Evolutionary conservation across 352 stramenopile species (phyloP), one percentile per base, ranked within the genome.

Genomic region (Globisporangium viniferum): DNA sequence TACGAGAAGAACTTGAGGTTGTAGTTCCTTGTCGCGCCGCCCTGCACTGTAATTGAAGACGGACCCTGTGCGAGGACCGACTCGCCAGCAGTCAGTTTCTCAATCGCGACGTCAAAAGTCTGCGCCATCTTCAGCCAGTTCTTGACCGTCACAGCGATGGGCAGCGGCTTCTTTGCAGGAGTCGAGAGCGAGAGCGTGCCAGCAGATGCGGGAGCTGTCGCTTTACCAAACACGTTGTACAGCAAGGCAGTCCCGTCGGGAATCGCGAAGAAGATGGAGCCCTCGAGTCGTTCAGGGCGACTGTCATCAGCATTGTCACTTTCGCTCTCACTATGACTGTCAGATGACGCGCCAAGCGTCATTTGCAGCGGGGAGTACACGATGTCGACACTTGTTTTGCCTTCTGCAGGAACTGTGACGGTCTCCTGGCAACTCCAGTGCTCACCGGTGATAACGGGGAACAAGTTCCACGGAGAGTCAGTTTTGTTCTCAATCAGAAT

Each of bases 41-140:
- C 77, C 7, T 84, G 82, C 18, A 98, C 72, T 6, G 90, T 75
- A 46, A 97, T 75, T 3, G 84, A 87, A 6, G 88, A 58, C 0
- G 91, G 73, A 0, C 90, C 92, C 64, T 94, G 79, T 0, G 92
- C 64, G 27, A 93, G 63, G 18, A 86, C 78, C 0, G 88, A 86
- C 20, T 83, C 70, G 8, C 64, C 73, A 27, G 64, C 67, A 6
- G 66, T 54, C 1, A 78, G 66, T 36, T 88, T 86, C 14, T 79
- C 58, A 27, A 93, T 88, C 18, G 84, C 77, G 1, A 97, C 92
- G 54, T 75, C 65, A 57, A 97, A 97, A 3, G 73, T 76, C 72
- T 98, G 93, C 2, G 90, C 33, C 4, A 66, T 69, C 58, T 87
- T 86, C n/a, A 97, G 71, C 93, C 93, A 98, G 71, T 98, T 98